These are phyloP conservation scores for Talaromyces sp. DNA, from an alignment of 2,329 filamentous ascomycete species.

Conservation along the genomic window DNA sequence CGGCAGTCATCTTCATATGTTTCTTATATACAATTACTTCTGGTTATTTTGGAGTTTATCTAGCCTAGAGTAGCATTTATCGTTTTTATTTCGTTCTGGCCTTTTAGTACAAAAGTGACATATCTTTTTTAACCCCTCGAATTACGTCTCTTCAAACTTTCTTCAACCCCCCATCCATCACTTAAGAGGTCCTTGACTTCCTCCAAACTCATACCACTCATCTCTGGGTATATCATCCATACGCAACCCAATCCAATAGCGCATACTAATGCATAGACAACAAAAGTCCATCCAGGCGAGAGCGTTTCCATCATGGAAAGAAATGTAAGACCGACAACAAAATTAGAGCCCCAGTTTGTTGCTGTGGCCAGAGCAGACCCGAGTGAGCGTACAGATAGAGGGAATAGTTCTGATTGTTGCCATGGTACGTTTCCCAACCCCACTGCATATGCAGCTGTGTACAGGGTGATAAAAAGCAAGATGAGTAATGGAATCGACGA, in stretches of 20 bases:
- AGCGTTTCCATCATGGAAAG: constrained; percentile 77
- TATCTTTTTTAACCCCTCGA: constrained; percentile 7
- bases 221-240: constrained; percentile 79
- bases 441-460: constrained; percentile 79
- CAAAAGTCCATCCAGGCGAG: constrained; percentile 71
- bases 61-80: background rate
- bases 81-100: background rate
- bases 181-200: constrained; percentile 68
- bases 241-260: constrained; percentile 59
- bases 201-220: constrained; percentile 73
- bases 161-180: constrained; percentile 65
- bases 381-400: constrained; percentile 57
- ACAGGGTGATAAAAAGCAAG: constrained; percentile 70
- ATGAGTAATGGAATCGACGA: constrained; percentile 49
- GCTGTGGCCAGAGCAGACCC: constrained; percentile 60
- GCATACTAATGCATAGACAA: constrained; percentile 71
- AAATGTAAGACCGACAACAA: constrained; percentile 79
- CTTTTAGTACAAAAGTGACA: background rate
- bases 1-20: background rate
- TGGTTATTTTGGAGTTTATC: background rate
- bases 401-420: constrained; percentile 93
- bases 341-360: constrained; percentile 86
- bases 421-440: constrained; percentile 90
- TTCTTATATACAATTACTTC: background rate
- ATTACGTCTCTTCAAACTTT: constrained; percentile 28